phyloP scores from a whole-genome alignment of 2,329 filamentous ascomycete species.

The Trichoderma pleuroti region DNA sequence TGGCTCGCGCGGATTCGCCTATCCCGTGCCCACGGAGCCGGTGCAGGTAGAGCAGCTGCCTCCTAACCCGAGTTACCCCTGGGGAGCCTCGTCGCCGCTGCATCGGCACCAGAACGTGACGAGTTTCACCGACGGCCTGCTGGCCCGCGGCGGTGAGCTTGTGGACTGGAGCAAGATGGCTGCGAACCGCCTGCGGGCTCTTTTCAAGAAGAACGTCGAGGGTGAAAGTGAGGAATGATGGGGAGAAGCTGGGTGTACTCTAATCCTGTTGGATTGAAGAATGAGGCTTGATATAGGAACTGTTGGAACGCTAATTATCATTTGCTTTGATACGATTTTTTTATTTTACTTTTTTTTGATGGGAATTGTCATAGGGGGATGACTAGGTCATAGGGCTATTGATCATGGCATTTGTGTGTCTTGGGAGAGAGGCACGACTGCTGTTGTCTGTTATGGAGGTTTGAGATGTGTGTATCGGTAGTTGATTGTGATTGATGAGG shows the following conservation, averaged over 20 bases:
- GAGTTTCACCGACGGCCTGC: conserved; percentile 25
- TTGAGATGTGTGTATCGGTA: neutral
- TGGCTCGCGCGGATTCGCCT: neutral
- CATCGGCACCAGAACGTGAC: conserved; percentile 35
- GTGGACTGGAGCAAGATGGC: conserved; percentile 6
- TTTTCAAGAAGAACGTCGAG: neutral
- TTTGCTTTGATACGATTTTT: neutral
- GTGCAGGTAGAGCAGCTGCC: conserved; percentile 24
- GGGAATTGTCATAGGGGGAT: neutral
- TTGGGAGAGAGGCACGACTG: neutral
- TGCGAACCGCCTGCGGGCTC: neutral
- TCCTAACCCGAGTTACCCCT: conserved; percentile 34
- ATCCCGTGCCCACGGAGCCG: conserved; percentile 24
- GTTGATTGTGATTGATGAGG: neutral
- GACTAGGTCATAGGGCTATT: neutral
- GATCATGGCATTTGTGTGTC: neutral
- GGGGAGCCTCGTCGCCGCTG: conserved; percentile 35
- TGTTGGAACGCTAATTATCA: neutral
- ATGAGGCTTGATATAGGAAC: conserved; percentile 1
- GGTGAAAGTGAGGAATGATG: neutral
- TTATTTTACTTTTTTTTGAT: neutral
- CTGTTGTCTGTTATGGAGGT: neutral
- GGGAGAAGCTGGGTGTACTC: neutral
- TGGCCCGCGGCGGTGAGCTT: neutral
- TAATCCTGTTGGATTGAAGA: conserved; percentile 14